Evolutionary conservation across 805 yeast species (phyloP).

Genomic region (Sugiyamaella mastotermitis): DNA sequence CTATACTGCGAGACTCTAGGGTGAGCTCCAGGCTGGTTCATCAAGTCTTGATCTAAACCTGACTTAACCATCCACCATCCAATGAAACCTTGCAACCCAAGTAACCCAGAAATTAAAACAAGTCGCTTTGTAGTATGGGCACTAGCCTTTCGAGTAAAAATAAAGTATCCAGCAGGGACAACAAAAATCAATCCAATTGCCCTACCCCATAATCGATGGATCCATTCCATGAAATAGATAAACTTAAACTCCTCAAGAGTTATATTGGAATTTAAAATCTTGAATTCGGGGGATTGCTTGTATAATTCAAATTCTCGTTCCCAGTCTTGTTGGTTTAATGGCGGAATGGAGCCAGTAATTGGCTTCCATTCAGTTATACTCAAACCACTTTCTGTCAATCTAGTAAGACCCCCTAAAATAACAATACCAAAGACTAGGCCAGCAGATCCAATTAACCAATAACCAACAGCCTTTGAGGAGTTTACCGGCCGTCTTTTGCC

Average conservation of each 20-base stretch:
- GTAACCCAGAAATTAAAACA: conserved; percentile 62
- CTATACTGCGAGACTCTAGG: conserved; percentile 98
- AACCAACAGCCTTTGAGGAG: conserved; percentile 63
- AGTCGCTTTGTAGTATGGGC: conserved; percentile 61
- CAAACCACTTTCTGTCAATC: conserved; percentile 92
- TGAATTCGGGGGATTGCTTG: conserved; percentile 83
- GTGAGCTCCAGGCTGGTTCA: conserved; percentile 75
- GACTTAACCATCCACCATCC: conserved; percentile 99
- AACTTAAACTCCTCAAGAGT: conserved; percentile 89
- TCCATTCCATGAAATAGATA: conserved; percentile 97
- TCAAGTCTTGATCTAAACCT: conserved; percentile 76
- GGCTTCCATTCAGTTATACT: conserved; percentile 99
- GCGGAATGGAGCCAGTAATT: conserved; percentile 92
- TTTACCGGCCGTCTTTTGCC: conserved; percentile 24
- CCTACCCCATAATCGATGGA: conserved; percentile 88
- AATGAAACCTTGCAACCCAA: conserved; percentile 91
- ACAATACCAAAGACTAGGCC: conserved; percentile 91
- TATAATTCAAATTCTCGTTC: conserved; percentile 75
- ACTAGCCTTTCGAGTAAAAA: conserved; percentile 58
- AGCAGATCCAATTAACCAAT: conserved; percentile 84
- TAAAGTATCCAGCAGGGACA: conserved; percentile 79
- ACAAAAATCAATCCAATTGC: conserved; percentile 79
- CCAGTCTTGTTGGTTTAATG: conserved; percentile 78
- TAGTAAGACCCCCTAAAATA: conserved; percentile 90
- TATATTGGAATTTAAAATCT: conserved; percentile 81